phyloP scores from a whole-genome alignment of 2,329 filamentous ascomycete genomes.

The Fusarium nelsonii region DNA sequence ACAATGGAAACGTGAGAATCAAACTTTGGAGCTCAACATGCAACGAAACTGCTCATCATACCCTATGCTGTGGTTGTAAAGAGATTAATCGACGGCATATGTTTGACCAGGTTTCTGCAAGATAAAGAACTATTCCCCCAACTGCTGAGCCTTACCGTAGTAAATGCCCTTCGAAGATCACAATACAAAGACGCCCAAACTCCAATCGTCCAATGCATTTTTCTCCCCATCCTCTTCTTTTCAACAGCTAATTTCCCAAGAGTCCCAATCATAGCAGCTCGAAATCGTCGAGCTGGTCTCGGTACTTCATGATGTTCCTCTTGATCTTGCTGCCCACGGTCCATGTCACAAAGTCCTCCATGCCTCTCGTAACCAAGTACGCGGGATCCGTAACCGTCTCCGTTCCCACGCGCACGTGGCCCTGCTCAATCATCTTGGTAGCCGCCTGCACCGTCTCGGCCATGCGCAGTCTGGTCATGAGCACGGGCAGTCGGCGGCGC shows the following conservation, averaged over 20 bases:
- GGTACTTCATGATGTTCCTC: conserved; percentile 93
- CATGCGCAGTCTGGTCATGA: conserved; percentile 94
- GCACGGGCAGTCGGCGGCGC: conserved; percentile 82
- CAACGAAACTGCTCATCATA: not conserved
- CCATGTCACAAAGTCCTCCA: conserved; percentile 98
- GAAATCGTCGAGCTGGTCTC: conserved; percentile 95
- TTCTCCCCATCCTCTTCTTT: not conserved
- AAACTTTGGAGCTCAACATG: not conserved
- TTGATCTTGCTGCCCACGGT: conserved; percentile 97
- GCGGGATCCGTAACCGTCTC: conserved; percentile 92
- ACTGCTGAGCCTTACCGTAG: conserved; percentile 3
- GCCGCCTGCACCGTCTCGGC: conserved; percentile 88
- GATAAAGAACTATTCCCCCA: not conserved
- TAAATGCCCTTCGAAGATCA: conserved; percentile 10
- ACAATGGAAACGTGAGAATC: not conserved
- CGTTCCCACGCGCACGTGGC: conserved; percentile 90
- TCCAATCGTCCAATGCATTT: conserved; percentile 33
- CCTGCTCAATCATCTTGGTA: conserved; percentile 91
- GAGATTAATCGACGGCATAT: not conserved
- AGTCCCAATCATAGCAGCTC: conserved; percentile 75
- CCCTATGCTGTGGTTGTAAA: not conserved
- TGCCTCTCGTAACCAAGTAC: conserved; percentile 86
- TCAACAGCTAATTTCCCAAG: not conserved
- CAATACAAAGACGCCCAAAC: conserved; percentile 38
- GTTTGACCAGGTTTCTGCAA: not conserved